Evolutionary conservation across 106 monocot species (phyloP), one percentile per base, ranked within the genome.

Genomic region (Dioscorea dumetorum): DNA sequence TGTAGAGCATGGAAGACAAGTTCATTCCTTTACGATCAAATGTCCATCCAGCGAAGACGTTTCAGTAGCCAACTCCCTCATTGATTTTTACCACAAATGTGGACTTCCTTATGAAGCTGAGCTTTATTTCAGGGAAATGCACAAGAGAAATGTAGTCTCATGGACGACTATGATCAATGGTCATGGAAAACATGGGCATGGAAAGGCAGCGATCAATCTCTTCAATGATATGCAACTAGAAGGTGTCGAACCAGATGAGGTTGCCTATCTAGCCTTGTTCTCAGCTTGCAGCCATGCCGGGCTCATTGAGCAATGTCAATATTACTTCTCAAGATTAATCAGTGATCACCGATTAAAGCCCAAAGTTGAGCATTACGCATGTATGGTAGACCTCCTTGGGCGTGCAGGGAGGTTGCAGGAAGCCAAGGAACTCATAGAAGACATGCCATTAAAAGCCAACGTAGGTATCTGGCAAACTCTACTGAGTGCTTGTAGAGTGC

Each of bases 351-450:
- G 48, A 15, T 8, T 72, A 22, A 76, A 35, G 18, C 63, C 76
- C 19, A 86, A 67, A 62, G 69, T 79, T 5, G 82, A 86, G 67
- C 86, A 86, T 56, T 73, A 79, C 41, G 72, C 86, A 50, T 86
- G 86, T 73, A 82, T 86, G 73, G 82, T 86, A 24, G 82, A 86
- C 70, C 73, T 86, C 58, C 82, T 82, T 1, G 82, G 79, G 10
- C 71, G 86, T 9, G 76, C 69, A 0, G 79, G 86, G 22, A 35
- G 50, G 13, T 17, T 86, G 19, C 33, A 68, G 9, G 82, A 86
- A 64, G 86, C 82, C 5, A 76, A 66, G 49, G 22, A 62, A 12
- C 68, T 86, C 20, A 77, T 82, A 15, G 66, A 70, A 13, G 33
- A n/a, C 14, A 81, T 85, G 85, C 78, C 81, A 22, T 10, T 79